A percentile compares a stretch with the other conserved stretches of the same genome.
Conservation (phyloP, 208 protist genomes). For the Trypanosoma melophagium region DNA sequence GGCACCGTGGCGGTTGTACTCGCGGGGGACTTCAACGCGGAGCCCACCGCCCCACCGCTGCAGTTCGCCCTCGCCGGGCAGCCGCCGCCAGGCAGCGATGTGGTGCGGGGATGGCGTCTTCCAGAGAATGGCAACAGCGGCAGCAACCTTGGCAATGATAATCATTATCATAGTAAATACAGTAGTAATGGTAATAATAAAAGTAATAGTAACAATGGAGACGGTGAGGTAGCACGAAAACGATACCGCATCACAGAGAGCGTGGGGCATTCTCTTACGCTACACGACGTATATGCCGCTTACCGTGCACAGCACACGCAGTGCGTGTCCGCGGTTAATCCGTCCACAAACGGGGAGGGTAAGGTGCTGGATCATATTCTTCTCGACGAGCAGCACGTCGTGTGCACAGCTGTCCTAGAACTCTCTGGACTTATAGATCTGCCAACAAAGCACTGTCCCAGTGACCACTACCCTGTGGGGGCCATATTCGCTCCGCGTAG, state of each 20-base stretch:
- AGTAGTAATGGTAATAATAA: not conserved
- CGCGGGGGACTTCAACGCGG: slow-evolving; percentile 83
- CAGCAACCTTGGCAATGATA: not conserved
- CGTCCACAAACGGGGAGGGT: slow-evolving; percentile 70
- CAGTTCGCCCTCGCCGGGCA: slow-evolving; percentile 45
- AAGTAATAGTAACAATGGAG: not conserved
- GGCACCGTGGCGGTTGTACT: slow-evolving; percentile 51
- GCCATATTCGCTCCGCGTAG: slow-evolving; percentile 46
- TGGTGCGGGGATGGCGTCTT: slow-evolving; percentile 49
- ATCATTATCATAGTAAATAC: not conserved
- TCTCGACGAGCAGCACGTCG: slow-evolving; percentile 50
- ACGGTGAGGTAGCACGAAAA: not conserved
- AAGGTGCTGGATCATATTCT: slow-evolving; percentile 89
- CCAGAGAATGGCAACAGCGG: not conserved
- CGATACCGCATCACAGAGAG: slow-evolving; percentile 19
- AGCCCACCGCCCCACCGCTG: slow-evolving; percentile 49
- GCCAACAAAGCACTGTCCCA: slow-evolving; percentile 59
- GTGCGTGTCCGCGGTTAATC: slow-evolving; percentile 70
- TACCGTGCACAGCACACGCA: slow-evolving; percentile 65
- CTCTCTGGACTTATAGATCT: slow-evolving; percentile 51
- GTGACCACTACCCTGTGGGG: slow-evolving; percentile 85
- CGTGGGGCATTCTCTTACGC: slow-evolving; percentile 40
- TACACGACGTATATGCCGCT: slow-evolving; percentile 62
- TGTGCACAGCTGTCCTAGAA: slow-evolving; percentile 57
- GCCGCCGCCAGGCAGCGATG: slow-evolving; percentile 35